phyloP scores from a whole-genome alignment of 768 basidiomycete species.

The Sporobolomyces roseus region DNA sequence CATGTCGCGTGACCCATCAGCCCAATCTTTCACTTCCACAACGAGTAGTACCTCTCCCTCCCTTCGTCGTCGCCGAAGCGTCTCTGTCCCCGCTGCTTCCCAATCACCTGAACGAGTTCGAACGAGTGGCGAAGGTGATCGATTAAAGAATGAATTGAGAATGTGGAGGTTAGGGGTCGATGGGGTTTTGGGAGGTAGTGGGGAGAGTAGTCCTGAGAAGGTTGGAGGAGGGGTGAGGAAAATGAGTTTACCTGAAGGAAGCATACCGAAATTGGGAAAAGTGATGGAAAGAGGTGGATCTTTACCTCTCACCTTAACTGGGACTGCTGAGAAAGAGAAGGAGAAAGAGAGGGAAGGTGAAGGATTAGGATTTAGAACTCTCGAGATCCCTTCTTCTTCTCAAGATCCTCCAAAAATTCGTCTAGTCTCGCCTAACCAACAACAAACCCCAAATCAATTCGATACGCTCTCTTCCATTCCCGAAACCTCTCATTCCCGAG shows the following conservation, averaged over 20 bases:
- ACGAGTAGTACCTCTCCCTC: too few species aligned
- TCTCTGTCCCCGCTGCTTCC: too few species aligned
- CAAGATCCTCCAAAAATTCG: background rate
- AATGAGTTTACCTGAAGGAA: conserved; percentile 4
- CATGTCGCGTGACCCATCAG: background rate
- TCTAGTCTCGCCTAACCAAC: background rate
- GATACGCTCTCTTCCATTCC: too few species aligned
- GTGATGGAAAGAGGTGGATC: background rate
- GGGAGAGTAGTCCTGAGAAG: background rate
- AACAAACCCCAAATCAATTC: background rate
- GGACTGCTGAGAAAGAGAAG: too few species aligned
- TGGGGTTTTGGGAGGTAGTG: conserved; percentile 17
- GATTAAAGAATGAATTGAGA: conserved; percentile 19
- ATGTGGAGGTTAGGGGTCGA: conserved; percentile 36
- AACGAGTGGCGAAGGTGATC: conserved; percentile 24
- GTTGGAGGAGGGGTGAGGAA: background rate
- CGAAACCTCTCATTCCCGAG: conserved; percentile 12
- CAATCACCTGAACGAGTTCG: too few species aligned
- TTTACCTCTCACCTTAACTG: too few species aligned
- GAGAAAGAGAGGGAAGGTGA: too few species aligned
- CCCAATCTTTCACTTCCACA: background rate
- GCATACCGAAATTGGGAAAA: background rate
- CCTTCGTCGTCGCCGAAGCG: too few species aligned
- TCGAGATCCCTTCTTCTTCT: too few species aligned
- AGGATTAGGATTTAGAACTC: too few species aligned